Base-by-base conservation (phyloP, 164 flowering plant species). In the Protea cynaroides region DNA sequence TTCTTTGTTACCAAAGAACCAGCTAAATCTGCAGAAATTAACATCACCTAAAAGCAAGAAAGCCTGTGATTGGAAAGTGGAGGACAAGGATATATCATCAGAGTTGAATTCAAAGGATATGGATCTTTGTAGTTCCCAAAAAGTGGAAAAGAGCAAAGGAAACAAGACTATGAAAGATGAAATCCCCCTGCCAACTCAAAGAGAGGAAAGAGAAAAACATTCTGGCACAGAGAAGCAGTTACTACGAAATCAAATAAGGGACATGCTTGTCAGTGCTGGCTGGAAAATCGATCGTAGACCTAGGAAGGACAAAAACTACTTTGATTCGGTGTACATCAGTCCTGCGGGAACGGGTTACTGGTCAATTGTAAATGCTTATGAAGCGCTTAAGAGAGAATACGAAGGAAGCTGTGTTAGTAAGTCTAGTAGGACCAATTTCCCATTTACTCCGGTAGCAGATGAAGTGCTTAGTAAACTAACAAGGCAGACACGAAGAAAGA, bases 281-380 rank as follows among this genome's bases (percentile, higher is more conserved):
- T 92, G 98, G 98, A 84, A 59, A 10, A 72, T 89, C 73, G 86
- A 89, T 3, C 73, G 73, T 64, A 77, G 89, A 65, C 87, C 82
- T 13, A 80, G 98, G 74, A 64, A 7, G 55, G 65, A 72, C 56
- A 88, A 64, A 71, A 78, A 74, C 4, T 92, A 92, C 71, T 61
- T 47, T 10, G 98, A 92, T 78, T 81, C 90, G 1, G 89, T 92
- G 25, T 92, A 89, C 78, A 78, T 82, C 59, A 82, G 70, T 65
- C 86, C 82, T 44, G 52, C 72, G 22, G 91, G 95, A 65, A 77
- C 72, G 49, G 75, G 75, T 54, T 79, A 78, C 67, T 92, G 98
- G 98, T 92, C 98, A 18, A 77, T 83, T 49, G 76, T 86, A 34
- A 67, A 74, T 76, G 98, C 98, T 46, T 92, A 92, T 69, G 56